A percentile compares a stretch with the other conserved stretches of the same genome.
These are phyloP conservation scores for Pilaira anomala DNA, from an alignment of 192 early-diverging fungal genomes.

Conservation along the genomic window DNA sequence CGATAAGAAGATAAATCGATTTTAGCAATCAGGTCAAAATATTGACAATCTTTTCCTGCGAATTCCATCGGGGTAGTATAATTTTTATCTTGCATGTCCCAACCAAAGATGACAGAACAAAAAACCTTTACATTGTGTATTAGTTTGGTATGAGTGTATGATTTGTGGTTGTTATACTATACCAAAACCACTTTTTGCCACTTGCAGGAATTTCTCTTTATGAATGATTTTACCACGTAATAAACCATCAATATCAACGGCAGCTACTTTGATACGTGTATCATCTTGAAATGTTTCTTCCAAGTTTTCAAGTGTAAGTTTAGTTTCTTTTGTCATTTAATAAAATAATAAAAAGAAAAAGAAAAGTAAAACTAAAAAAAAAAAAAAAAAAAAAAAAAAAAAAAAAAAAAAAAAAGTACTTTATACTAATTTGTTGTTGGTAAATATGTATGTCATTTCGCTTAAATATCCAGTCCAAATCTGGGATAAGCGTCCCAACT, in stretches of 20 bases:
- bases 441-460: too few species aligned
- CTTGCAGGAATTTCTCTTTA: slow-evolving; percentile 63
- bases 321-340: slow-evolving; percentile 1
- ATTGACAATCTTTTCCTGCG: slow-evolving; percentile 33
- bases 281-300: slow-evolving; percentile 40
- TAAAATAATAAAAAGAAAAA: neutral
- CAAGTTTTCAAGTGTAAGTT: slow-evolving; percentile 27
- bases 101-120: slow-evolving; percentile 74
- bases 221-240: slow-evolving; percentile 69
- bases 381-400: too few species aligned
- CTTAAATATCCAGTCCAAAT: too few species aligned
- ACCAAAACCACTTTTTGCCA: slow-evolving; percentile 68
- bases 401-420: too few species aligned
- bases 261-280: slow-evolving; percentile 57
- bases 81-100: slow-evolving; percentile 75
- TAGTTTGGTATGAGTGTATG: too few species aligned
- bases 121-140: too few species aligned
- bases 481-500: too few species aligned
- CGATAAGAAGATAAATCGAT: slow-evolving; percentile 65
- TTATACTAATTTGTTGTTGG: too few species aligned
- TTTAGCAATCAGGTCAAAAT: slow-evolving; percentile 60
- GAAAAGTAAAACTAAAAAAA: too few species aligned
- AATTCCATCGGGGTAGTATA: slow-evolving; percentile 42
- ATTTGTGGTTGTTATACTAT: too few species aligned
- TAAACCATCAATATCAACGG: slow-evolving; percentile 72